These are phyloP conservation scores for Acer yangbiense DNA, from an alignment of 345 rosid genomes.

Conservation along the genomic window DNA sequence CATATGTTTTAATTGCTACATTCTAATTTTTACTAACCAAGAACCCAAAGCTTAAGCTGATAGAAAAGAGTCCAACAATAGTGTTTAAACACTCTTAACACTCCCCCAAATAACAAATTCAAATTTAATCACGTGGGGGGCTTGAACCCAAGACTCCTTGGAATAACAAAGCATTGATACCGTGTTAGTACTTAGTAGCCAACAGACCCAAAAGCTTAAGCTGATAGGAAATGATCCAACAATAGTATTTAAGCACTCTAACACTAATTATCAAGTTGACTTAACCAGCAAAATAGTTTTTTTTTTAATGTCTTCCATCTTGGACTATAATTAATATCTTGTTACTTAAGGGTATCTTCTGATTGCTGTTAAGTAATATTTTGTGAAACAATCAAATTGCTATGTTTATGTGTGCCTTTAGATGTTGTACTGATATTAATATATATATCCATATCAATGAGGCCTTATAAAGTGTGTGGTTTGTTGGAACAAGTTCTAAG, in stretches of 20 bases:
- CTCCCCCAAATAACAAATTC: too few relatives aligned
- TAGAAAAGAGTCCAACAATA: too few relatives aligned
- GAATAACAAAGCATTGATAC: too few relatives aligned
- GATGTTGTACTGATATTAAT: neutral
- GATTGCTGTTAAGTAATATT: neutral
- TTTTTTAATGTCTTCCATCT: neutral
- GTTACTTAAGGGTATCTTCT: neutral
- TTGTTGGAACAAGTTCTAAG: neutral
- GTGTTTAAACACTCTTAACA: too few relatives aligned
- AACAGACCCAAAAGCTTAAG: too few relatives aligned
- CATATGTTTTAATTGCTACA: neutral
- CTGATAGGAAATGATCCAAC: too few relatives aligned
- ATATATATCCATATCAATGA: neutral
- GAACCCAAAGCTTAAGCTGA: too few relatives aligned
- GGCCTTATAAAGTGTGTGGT: neutral
- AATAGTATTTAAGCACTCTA: too few relatives aligned
- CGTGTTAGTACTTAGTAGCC: too few relatives aligned
- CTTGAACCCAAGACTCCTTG: too few relatives aligned
- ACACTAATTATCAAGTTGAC: neutral
- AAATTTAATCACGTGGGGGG: too few relatives aligned
- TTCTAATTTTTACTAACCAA: neutral
- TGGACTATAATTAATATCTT: constrained; percentile 1
- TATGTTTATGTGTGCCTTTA: neutral
- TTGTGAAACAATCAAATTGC: neutral
- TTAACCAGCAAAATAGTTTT: neutral